These are phyloP conservation scores for Apiospora marii DNA, from an alignment of 2,329 filamentous ascomycete genomes.

Conservation along the genomic window DNA sequence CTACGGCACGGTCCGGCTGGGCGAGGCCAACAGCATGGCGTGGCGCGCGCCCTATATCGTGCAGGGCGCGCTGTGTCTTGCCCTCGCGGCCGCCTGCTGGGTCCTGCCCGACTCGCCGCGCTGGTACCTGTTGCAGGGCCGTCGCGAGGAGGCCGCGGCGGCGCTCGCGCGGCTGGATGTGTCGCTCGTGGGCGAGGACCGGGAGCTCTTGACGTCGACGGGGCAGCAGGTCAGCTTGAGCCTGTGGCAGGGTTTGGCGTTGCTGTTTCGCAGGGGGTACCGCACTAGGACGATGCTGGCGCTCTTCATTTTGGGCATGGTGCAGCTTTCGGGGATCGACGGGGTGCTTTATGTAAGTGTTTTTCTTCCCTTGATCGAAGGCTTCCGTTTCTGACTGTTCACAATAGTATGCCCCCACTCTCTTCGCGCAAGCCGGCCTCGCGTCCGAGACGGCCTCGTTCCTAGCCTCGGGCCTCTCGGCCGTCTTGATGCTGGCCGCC, in stretches of 20 bases:
- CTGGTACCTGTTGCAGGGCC: conserved; percentile 61
- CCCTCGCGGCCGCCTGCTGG: conserved; percentile 49
- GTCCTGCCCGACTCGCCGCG: conserved; percentile 63
- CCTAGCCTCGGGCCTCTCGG: conserved; percentile 67
- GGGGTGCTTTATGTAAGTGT: conserved; percentile 63
- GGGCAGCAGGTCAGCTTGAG: conserved; percentile 42
- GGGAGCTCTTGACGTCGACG: conserved; percentile 47
- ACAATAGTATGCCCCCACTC: conserved; percentile 62
- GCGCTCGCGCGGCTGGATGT: conserved; percentile 53
- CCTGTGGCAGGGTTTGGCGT: conserved; percentile 41
- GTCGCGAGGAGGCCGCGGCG: conserved; percentile 53
- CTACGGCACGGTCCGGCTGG: conserved; percentile 59
- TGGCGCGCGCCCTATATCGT: conserved; percentile 66
- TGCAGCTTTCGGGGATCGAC: conserved; percentile 69
- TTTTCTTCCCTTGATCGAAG: not conserved
- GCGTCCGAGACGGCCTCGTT: conserved; percentile 61
- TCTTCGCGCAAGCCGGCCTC: conserved; percentile 68
- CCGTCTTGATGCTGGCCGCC: conserved; percentile 63
- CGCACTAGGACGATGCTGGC: conserved; percentile 37
- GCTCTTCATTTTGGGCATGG: conserved; percentile 64
- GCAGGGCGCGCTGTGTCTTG: conserved; percentile 49
- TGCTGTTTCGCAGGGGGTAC: conserved; percentile 50
- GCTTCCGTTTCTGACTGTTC: not conserved
- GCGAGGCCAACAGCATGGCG: conserved; percentile 51
- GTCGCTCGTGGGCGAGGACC: conserved; percentile 53